Percentiles rank a stretch among this genome's conserved stretches.
phyloP scores from a whole-genome alignment of 1,139 yeast species.

The Blastobotrys arbuscula region DNA sequence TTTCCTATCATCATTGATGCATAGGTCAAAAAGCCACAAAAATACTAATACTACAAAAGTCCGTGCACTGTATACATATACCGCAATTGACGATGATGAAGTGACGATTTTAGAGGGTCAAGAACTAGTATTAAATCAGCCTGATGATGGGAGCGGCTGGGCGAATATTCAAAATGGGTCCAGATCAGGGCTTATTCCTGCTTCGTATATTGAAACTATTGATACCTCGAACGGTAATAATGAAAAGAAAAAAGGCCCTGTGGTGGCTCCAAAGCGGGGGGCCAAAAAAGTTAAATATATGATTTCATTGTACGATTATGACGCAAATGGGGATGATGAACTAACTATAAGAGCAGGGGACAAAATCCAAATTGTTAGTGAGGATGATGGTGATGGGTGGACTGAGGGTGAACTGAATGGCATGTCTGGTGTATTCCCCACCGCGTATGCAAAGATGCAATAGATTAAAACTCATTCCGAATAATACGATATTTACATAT shows the following conservation, averaged over 20 bases:
- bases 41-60: conserved; percentile 31
- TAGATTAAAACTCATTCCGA: no score
- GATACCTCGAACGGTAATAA: conserved; percentile 13
- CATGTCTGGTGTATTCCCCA: conserved; percentile 70
- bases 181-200: conserved; percentile 76
- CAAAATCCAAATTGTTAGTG: conserved; percentile 58
- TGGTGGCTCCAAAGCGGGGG: conserved; percentile 80
- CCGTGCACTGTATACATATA: conserved; percentile 61
- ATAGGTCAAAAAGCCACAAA: conserved; percentile 10
- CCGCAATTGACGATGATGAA: conserved; percentile 74
- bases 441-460: conserved; percentile 62
- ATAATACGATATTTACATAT: no score
- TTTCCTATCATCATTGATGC: conserved; percentile 18
- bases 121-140: conserved; percentile 48
- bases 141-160: conserved; percentile 96
- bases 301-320: conserved; percentile 73
- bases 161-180: conserved; percentile 49
- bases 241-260: conserved; percentile 57
- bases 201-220: conserved; percentile 57
- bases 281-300: conserved; percentile 58
- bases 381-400: conserved; percentile 93
- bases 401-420: conserved; percentile 86
- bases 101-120: conserved; percentile 59
- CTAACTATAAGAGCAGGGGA: conserved; percentile 70
- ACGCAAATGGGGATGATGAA: conserved; percentile 81